Percentiles rank a stretch among this genome's conserved stretches.
Conservation (phyloP, 2,329 filamentous ascomycete species). For the Verticillium klebahnii region DNA sequence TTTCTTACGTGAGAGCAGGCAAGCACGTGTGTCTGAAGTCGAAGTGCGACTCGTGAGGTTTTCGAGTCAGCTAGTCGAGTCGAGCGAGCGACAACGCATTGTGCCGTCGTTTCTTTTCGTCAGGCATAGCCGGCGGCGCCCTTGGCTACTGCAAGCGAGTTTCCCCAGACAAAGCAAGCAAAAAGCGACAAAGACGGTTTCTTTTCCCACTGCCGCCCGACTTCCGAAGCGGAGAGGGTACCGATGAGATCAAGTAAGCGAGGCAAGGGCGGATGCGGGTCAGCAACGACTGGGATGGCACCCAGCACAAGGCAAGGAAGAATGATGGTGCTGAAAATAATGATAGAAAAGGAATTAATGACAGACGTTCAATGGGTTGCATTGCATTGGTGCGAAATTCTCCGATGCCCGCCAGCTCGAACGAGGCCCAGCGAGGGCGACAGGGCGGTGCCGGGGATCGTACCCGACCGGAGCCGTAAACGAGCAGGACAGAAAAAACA, state of each 20-base stretch:
- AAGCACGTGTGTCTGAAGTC: background rate
- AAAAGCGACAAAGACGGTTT: background rate
- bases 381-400: background rate
- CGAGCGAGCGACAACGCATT: background rate
- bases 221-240: background rate
- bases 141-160: background rate
- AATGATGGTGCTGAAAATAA: background rate
- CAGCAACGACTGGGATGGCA: no score
- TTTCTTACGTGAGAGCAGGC: background rate
- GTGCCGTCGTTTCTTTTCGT: background rate
- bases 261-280: no score
- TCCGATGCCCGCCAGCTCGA: background rate
- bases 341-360: background rate
- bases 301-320: no score
- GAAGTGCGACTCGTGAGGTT: background rate
- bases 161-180: background rate
- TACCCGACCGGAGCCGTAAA: background rate
- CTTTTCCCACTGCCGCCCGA: background rate
- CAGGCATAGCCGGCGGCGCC: background rate
- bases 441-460: background rate
- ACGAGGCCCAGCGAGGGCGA: background rate
- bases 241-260: no score
- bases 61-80: background rate
- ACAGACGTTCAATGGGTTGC: background rate
- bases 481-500: background rate